phyloP scores from a whole-genome alignment of 2,329 filamentous ascomycete species.

The Verticillium zaregamsianum region DNA sequence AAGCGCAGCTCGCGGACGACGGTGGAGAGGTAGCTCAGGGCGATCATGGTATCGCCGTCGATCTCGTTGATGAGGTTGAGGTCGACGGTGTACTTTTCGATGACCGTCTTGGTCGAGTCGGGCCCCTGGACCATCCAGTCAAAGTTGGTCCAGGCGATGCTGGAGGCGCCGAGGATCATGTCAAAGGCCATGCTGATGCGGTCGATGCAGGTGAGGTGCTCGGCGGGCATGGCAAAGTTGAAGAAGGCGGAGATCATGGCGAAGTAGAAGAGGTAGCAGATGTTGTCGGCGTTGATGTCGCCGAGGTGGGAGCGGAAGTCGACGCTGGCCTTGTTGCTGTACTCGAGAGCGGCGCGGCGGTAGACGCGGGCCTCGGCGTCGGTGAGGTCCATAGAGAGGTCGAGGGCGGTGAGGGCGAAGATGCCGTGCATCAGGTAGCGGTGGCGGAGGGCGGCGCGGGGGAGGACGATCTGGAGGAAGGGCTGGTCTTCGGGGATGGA shows the following conservation, averaged over 20 bases:
- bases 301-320: slow-evolving; percentile 16
- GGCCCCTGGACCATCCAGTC: slow-evolving; percentile 1
- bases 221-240: slow-evolving; percentile 2
- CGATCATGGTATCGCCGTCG: slow-evolving; percentile 4
- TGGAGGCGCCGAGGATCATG: slow-evolving; percentile 5
- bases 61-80: slow-evolving; percentile 1
- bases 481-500: slow-evolving; percentile 30
- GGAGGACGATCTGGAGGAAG: slow-evolving; percentile 27
- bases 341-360: slow-evolving; percentile 5
- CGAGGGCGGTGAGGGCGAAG: slow-evolving; percentile 1
- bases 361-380: not conserved
- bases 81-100: not conserved
- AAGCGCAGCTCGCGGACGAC: not conserved
- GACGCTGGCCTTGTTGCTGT: slow-evolving; percentile 5
- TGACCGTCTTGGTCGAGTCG: not conserved
- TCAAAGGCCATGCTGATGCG: slow-evolving; percentile 2
- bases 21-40: slow-evolving; percentile 1
- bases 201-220: not conserved
- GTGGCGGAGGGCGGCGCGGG: slow-evolving; percentile 27
- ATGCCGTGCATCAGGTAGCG: slow-evolving; percentile 34
- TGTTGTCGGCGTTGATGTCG: slow-evolving; percentile 18
- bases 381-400: not conserved
- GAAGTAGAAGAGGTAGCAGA: slow-evolving; percentile 14
- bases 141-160: slow-evolving; percentile 1
- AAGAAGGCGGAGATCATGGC: slow-evolving; percentile 4